Evolutionary conservation across 2,329 filamentous ascomycete genomes (phyloP).

Genomic region (Alternaria burnsii): DNA sequence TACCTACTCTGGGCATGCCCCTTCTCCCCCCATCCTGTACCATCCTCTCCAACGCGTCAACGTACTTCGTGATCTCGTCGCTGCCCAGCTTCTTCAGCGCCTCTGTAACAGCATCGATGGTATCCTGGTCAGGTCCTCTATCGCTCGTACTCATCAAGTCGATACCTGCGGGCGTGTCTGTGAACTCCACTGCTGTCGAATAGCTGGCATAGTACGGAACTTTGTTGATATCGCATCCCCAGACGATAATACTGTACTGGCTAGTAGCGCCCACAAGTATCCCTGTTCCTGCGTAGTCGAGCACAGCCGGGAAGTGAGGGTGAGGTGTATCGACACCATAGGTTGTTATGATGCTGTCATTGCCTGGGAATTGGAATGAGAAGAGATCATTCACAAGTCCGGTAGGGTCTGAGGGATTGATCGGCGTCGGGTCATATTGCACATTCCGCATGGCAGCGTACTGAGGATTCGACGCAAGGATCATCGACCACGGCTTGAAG

Average conservation of each 20-base stretch:
- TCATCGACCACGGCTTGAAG: conserved; percentile 30
- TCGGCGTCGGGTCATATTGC: conserved; percentile 29
- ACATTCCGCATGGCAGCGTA: conserved; percentile 22
- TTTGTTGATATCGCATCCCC: not conserved
- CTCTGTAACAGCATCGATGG: conserved; percentile 7
- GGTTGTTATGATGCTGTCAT: conserved; percentile 21
- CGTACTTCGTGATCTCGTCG: conserved; percentile 16
- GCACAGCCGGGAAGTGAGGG: not conserved
- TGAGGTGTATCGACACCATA: conserved; percentile 27
- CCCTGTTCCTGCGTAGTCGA: not conserved
- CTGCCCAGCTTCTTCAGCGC: conserved; percentile 13
- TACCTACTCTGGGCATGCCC: conserved; percentile 10
- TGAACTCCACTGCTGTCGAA: conserved; percentile 5
- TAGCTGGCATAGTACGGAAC: not conserved
- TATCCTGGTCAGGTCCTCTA: conserved; percentile 17
- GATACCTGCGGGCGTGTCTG: conserved; percentile 22
- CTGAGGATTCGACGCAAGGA: conserved; percentile 23
- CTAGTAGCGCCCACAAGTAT: not conserved
- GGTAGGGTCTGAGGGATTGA: conserved; percentile 1
- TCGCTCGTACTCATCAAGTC: conserved; percentile 26
- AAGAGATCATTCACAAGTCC: conserved; percentile 27
- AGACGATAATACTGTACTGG: not conserved
- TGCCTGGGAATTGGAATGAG: conserved; percentile 27
- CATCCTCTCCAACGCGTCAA: conserved; percentile 6
- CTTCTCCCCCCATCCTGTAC: conserved; percentile 21